Conservation (phyloP, 1,284 basidiomycete genomes). For the Gymnopus androsaceus region DNA sequence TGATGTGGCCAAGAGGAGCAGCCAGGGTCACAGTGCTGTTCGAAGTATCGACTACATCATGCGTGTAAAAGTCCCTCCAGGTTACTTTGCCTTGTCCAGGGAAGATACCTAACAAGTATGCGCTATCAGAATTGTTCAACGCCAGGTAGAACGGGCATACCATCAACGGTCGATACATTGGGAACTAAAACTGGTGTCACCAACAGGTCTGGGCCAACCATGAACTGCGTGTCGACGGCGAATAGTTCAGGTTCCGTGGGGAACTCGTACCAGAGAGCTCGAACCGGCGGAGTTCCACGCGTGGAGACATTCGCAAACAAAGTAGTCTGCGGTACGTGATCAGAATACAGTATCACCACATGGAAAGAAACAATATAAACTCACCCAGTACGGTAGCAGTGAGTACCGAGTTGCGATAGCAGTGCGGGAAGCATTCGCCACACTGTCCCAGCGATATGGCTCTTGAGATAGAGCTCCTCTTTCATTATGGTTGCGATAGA, state of each 20-base stretch:
- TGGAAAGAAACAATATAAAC: slow-evolving; percentile 24
- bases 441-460: slow-evolving; percentile 76
- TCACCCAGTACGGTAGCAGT: slow-evolving; percentile 74
- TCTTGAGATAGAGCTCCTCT: slow-evolving; percentile 67
- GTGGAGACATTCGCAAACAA: slow-evolving; percentile 70
- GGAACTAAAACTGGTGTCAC: slow-evolving; percentile 74
- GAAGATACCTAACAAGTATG: slow-evolving; percentile 51
- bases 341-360: not conserved
- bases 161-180: slow-evolving; percentile 47
- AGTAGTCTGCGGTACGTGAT: slow-evolving; percentile 72
- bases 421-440: slow-evolving; percentile 70
- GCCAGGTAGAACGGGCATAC: slow-evolving; percentile 20
- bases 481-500: slow-evolving; percentile 72
- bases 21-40: slow-evolving; percentile 47
- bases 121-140: not conserved
- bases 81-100: slow-evolving; percentile 57
- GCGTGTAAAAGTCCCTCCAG: slow-evolving; percentile 81
- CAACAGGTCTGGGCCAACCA: slow-evolving; percentile 71
- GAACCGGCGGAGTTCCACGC: slow-evolving; percentile 66
- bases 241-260: slow-evolving; percentile 68
- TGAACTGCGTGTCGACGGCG: slow-evolving; percentile 68
- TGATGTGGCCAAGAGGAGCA: slow-evolving; percentile 69
- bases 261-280: slow-evolving; percentile 78
- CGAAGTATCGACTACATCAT: slow-evolving; percentile 46
- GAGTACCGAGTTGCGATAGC: slow-evolving; percentile 69